Evolutionary conservation across 1,139 yeast genomes (phyloP), one percentile per base, ranked within the genome.

Genomic region (Debaryomycetaceae sp.): DNA sequence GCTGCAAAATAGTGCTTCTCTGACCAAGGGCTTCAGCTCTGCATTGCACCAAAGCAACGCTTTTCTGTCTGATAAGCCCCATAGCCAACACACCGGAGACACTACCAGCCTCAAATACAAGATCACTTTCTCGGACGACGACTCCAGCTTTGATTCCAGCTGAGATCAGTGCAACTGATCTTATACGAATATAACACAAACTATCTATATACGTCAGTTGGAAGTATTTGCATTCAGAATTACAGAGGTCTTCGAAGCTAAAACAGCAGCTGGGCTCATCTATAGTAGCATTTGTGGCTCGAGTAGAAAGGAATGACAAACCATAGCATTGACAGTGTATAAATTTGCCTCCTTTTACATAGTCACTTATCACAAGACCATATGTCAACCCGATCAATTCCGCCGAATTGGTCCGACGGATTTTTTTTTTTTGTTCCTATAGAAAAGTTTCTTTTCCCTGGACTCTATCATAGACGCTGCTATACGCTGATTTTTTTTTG

Each of bases 61-160:
- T 8, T 8, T 4, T 8, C 11, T 11, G 11, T 8, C 31, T 11
- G 4, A 27, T 8, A 27, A 3, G 31, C 11, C 8, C 31, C 31
- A 4, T 2, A 4, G 11, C 4, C 31, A 27, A 7, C 8, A 7
- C 4, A 4, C 31, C 8, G 31, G 11, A 7, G 11, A 27, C 8
- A 27, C 3, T 4, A 7, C 31, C 11, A 27, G 31, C 31, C 31
- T 27, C 24, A 36, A 40, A 6, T 43, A 36, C 31, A 43, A 43
- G 34, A 39, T 42, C 35, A 39, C 39, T 20, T 43, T 43, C 22
- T 43, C 45, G 4, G 45, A 43, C 31, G 45, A 43, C 34, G 42
- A 40, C 9, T 33, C 42, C 4, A 42, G 40, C 33, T 33, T 36
- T n/a, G 30, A 27, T 27, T 27, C 31, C 31, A 27, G 31, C 31